Conservation (phyloP, 176 grass and related monocot species). For the Tuctoria greenei region DNA sequence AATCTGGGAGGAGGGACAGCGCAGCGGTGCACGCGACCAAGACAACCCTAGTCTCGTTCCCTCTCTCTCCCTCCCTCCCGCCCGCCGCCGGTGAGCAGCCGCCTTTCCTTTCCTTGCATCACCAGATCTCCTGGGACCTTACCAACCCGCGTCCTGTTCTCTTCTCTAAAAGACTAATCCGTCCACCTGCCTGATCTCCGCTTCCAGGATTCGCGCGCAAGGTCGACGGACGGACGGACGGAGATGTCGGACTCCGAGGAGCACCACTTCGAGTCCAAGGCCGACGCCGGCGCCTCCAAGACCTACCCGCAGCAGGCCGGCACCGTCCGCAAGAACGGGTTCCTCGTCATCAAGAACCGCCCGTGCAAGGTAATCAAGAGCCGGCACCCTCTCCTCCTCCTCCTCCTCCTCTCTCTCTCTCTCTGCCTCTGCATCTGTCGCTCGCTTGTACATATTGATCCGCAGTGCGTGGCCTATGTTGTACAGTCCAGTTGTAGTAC, state of each 20-base stretch:
- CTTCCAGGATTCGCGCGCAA: neutral
- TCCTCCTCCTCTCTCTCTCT: neutral
- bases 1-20: neutral
- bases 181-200: neutral
- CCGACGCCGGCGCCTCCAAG: constrained; percentile 60
- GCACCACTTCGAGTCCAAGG: constrained; percentile 56
- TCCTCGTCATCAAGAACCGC: constrained; percentile 51
- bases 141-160: neutral
- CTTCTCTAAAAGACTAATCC: neutral
- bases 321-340: constrained; percentile 47
- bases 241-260: constrained; percentile 55
- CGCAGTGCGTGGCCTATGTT: neutral
- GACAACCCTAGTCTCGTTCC: neutral
- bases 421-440: neutral
- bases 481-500: neutral
- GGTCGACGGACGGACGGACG: neutral
- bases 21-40: too few relatives aligned
- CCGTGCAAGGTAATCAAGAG: constrained; percentile 37
- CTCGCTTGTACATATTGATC: neutral
- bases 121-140: neutral
- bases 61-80: too few relatives aligned
- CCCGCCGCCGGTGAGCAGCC: neutral
- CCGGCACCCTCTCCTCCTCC: neutral
- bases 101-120: neutral
- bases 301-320: constrained; percentile 60